Evolutionary conservation across 208 protist genomes (phyloP).

Genomic region (Trypanosoma congolense): DNA sequence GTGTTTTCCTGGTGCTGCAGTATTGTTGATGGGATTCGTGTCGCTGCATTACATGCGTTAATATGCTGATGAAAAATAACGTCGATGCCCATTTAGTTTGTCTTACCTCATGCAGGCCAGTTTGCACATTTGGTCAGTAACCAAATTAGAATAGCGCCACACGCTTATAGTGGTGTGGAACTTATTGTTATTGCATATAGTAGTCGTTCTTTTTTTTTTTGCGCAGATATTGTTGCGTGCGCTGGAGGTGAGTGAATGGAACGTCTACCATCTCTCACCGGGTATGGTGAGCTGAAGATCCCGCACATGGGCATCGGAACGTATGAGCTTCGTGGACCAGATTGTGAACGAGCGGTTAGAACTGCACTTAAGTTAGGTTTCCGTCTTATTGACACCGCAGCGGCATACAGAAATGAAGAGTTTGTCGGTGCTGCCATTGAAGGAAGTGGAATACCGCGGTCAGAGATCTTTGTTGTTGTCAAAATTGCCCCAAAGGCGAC

Average conservation of each 20-base stretch:
- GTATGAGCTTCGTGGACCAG: conserved; percentile 68
- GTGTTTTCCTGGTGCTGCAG: too few relatives aligned
- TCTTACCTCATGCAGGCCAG: too few relatives aligned
- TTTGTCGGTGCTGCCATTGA: conserved; percentile 57
- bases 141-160: too few relatives aligned
- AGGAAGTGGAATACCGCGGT: conserved; percentile 51
- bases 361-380: conserved; percentile 58
- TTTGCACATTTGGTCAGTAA: too few relatives aligned
- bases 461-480: conserved; percentile 64
- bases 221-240: too few relatives aligned
- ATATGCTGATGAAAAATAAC: too few relatives aligned
- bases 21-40: too few relatives aligned
- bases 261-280: conserved; percentile 6
- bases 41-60: too few relatives aligned
- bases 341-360: conserved; percentile 41
- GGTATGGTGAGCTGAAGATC: conserved; percentile 18
- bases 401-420: conserved; percentile 74
- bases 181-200: too few relatives aligned
- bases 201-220: too few relatives aligned
- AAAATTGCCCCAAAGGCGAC: conserved; percentile 76
- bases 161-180: too few relatives aligned
- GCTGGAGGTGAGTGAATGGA: not conserved
- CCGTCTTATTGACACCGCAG: conserved; percentile 82
- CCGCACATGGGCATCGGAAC: conserved; percentile 76
- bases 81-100: too few relatives aligned